Base-by-base conservation (phyloP, 2,329 filamentous ascomycete species). In the Penicillium sp. region DNA sequence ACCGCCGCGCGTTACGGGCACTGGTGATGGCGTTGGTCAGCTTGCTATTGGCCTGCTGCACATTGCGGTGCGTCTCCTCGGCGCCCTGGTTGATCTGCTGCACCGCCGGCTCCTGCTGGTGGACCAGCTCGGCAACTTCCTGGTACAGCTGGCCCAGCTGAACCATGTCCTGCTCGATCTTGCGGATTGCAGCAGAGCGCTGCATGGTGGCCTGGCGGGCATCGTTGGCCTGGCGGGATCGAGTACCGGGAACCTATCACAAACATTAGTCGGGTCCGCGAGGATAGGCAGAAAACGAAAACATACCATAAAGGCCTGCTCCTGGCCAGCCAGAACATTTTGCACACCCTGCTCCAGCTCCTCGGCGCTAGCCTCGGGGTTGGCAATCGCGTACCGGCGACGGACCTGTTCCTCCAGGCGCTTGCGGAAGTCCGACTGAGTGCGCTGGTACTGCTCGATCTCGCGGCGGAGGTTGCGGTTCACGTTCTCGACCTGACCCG, bases 151-250 rank as follows among this genome's bases (percentile, higher is more conserved):
- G 82, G 5, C 86, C 82, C 46, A 98, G 77, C 70, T 95, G 87
- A 9, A 87, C 82, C 80, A 97, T 87, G 66, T 94, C 87, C 64
- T 81, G 77, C 74, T 95, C 89, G 63, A 97, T 95, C 77, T 94
- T 91, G 70, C 89, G 81, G 57, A 98, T 86, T 34, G 87, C 89
- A 42, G 82, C 82, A 68, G 95, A 89, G 56, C 93, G 86, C 55
- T 88, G 88, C 57, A 80, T 80, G 46, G 95, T 77, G 28, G 89
- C 88, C 29, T 84, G 81, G 55, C 86, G 84, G 34, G 89, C 87
- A 69, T 94, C 86, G 40, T 89, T 64, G 83, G 82, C 62, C 88
- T 84, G 70, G 86, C 86, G 66, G 82, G 87, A 72, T 85, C 67
- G 62, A 40, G 60, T 63, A 34, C 67, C 66, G 43, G 65, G 55